Percentiles rank a stretch among this genome's conserved stretches.
Evolutionary conservation across 441 rosid genomes (phyloP).

Genomic region (Eugenia klotzschiana): DNA sequence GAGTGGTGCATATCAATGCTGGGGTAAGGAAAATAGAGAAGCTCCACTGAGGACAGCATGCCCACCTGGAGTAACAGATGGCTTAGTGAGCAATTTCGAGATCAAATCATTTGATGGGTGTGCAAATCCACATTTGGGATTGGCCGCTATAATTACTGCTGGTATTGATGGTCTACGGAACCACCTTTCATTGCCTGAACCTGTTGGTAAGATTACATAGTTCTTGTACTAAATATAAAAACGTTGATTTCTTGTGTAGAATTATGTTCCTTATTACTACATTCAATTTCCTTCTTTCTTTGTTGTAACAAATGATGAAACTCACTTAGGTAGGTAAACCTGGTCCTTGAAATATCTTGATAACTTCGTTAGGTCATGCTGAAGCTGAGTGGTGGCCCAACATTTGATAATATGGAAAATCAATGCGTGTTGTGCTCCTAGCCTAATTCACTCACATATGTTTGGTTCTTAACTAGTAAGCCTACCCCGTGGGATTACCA

Average conservation of each 20-base stretch:
- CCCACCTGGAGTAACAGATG: slow-evolving; percentile 72
- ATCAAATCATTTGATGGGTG: slow-evolving; percentile 82
- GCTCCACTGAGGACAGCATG: slow-evolving; percentile 76
- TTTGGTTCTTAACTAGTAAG: neutral
- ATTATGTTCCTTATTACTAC: neutral
- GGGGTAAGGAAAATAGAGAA: slow-evolving; percentile 95
- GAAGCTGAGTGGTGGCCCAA: neutral
- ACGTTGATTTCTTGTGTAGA: neutral
- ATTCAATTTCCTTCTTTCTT: neutral
- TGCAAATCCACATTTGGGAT: slow-evolving; percentile 75
- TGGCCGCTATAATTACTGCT: slow-evolving; percentile 64
- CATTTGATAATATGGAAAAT: neutral
- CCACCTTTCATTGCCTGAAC: slow-evolving; percentile 58
- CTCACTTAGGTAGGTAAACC: neutral
- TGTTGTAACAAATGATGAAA: neutral
- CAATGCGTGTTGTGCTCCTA: neutral
- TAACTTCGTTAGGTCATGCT: neutral
- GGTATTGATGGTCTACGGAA: slow-evolving; percentile 82
- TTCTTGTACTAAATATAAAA: neutral
- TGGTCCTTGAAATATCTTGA: neutral
- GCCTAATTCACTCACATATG: neutral
- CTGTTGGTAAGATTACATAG: slow-evolving; percentile 36
- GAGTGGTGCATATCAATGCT: slow-evolving; percentile 90
- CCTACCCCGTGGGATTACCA: neutral
- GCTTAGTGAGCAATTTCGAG: slow-evolving; percentile 86